Evolutionary conservation across 164 flowering plant species (phyloP).

Genomic region (Nymphaea colorata): DNA sequence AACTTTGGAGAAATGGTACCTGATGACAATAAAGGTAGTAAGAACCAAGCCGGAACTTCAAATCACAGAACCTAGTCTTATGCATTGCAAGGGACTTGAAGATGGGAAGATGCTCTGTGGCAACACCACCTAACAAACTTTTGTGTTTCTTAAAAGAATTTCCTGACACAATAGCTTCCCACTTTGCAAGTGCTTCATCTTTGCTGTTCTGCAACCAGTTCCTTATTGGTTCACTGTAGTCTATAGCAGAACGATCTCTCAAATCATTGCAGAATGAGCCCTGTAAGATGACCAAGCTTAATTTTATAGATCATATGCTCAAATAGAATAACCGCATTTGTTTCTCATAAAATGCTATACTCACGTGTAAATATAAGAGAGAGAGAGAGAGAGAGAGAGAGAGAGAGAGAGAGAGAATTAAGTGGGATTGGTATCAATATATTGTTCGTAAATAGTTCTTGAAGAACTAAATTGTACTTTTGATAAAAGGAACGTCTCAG

Average conservation of each 20-base stretch:
- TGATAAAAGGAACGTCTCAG: too few relatives aligned
- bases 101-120: slow-evolving; percentile 30
- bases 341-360: too few relatives aligned
- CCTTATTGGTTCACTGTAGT: slow-evolving; percentile 70
- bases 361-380: too few relatives aligned
- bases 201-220: slow-evolving; percentile 66
- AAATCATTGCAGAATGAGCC: slow-evolving; percentile 78
- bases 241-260: slow-evolving; percentile 57
- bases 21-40: slow-evolving; percentile 90
- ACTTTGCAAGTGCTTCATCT: slow-evolving; percentile 62
- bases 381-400: too few relatives aligned
- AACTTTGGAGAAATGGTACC: slow-evolving; percentile 21
- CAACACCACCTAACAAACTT: slow-evolving; percentile 25
- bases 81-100: slow-evolving; percentile 55
- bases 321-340: too few relatives aligned
- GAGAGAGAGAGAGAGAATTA: too few relatives aligned
- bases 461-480: too few relatives aligned
- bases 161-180: slow-evolving; percentile 59
- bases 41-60: slow-evolving; percentile 74
- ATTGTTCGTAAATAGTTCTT: too few relatives aligned
- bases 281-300: slow-evolving; percentile 16
- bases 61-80: slow-evolving; percentile 57
- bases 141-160: slow-evolving; percentile 39
- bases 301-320: too few relatives aligned
- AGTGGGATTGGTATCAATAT: too few relatives aligned